These are phyloP conservation scores for Macrolepiota fuliginosa DNA, from an alignment of 768 basidiomycete species.

Conservation along the genomic window DNA sequence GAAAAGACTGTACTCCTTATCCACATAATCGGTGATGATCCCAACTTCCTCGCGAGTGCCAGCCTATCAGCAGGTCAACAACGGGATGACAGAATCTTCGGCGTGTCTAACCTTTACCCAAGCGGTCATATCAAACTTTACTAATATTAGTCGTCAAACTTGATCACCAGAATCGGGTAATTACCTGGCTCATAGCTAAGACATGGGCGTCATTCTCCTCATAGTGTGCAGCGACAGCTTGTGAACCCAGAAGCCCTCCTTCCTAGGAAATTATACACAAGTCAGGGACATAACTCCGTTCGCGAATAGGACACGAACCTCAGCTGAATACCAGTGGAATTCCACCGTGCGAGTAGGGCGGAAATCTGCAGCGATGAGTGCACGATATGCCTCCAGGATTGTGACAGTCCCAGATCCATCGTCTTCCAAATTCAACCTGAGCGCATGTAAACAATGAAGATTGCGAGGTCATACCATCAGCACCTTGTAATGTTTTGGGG, in stretches of 20 bases:
- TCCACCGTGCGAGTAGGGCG: conserved; percentile 64
- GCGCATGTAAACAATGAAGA: conserved; percentile 16
- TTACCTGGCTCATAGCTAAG: conserved; percentile 80
- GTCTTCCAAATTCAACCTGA: conserved; percentile 40
- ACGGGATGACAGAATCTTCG: conserved; percentile 17
- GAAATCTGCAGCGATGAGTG: conserved; percentile 66
- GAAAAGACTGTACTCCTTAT: conserved; percentile 43
- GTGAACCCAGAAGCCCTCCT: conserved; percentile 83
- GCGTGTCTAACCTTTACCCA: conserved; percentile 75
- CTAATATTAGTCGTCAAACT: conserved; percentile 13
- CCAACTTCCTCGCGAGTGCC: conserved; percentile 79
- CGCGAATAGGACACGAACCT: conserved; percentile 38
- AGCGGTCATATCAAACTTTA: conserved; percentile 87
- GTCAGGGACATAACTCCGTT: conserved; percentile 1
- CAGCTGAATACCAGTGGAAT: conserved; percentile 85
- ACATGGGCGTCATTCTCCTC: conserved; percentile 61
- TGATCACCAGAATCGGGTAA: conserved; percentile 12
- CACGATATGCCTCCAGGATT: conserved; percentile 77
- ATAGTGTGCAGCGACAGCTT: conserved; percentile 83
- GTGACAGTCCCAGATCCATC: conserved; percentile 79
- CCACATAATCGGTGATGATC: conserved; percentile 82
- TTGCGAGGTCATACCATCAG: conserved; percentile 39
- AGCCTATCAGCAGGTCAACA: conserved; percentile 31
- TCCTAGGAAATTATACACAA: conserved; percentile 44
- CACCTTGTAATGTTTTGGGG: conserved; percentile 30